Percentiles rank a stretch among this genome's conserved stretches.
These are phyloP conservation scores for Alternaria triticina DNA, from an alignment of 2,329 filamentous ascomycete genomes.

Conservation along the genomic window DNA sequence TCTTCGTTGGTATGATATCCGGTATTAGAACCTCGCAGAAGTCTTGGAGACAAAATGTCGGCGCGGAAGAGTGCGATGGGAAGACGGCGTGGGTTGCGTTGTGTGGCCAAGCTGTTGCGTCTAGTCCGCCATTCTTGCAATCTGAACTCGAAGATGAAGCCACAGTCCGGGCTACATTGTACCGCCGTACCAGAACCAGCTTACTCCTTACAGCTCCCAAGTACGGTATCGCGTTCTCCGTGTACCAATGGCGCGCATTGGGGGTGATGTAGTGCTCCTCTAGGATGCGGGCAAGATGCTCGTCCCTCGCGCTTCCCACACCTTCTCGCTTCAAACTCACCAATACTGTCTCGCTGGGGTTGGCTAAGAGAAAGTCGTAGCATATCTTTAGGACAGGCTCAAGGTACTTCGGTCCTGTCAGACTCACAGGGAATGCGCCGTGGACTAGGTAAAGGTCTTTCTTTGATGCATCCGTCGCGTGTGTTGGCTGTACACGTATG, in stretches of 20 bases:
- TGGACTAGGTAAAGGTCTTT: constrained; percentile 84
- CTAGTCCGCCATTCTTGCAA: constrained; percentile 53
- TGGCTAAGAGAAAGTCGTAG: constrained; percentile 75
- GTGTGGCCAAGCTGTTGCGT: constrained; percentile 77
- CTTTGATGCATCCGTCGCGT: constrained; percentile 62
- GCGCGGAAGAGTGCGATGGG: constrained; percentile 56
- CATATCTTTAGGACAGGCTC: constrained; percentile 73
- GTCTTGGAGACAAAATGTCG: constrained; percentile 80
- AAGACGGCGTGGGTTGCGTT: constrained; percentile 80
- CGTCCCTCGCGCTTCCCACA: constrained; percentile 77
- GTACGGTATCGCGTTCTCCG: constrained; percentile 72
- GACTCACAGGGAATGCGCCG: constrained; percentile 83
- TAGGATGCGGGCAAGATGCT: constrained; percentile 77
- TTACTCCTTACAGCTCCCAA: constrained; percentile 82
- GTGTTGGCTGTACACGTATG: constrained; percentile 75
- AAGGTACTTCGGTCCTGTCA: constrained; percentile 83
- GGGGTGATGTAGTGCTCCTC: constrained; percentile 71
- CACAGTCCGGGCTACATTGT: constrained; percentile 57
- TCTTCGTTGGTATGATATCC: constrained; percentile 80
- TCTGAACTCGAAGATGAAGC: neutral
- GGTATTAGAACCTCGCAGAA: constrained; percentile 87
- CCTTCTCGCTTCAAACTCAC: constrained; percentile 93
- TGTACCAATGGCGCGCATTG: constrained; percentile 73
- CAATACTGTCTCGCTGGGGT: constrained; percentile 83
- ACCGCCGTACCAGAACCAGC: constrained; percentile 84